Base-by-base conservation (phyloP, 805 yeast species). In the Cyberlindnera amylophila region DNA sequence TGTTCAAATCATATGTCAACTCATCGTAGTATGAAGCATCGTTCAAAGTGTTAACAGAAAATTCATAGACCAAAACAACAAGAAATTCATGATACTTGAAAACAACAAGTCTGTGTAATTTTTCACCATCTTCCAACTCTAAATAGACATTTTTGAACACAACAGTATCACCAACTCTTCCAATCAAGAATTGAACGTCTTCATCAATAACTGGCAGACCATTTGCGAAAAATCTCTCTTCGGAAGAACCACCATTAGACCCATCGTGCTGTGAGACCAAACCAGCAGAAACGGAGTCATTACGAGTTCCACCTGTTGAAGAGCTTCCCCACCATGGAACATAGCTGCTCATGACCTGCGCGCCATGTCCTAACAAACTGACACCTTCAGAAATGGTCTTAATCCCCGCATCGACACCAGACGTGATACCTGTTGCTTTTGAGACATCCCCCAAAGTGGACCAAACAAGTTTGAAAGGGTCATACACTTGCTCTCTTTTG, bases 401-500 rank as follows among this genome's bases (percentile, higher is more conserved):
- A 15, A 47, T 41, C 1, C 51, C 36, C 1, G 52, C 47, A 38
- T 47, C 50, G 6, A 54, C 51, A 8, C 61, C 53, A 7, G 50
- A 46, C 9, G 49, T 50, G 4, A 57, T 42, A 4, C 60, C 57
- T 7, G 55, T 44, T 1, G 52, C 50, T n/a, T 40, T 42, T 3
- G 58, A 51, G 9, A 58, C 53, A 32, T 54, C 59, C n/a, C 49
- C 47, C 4, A 57, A 26, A 0, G 61, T 53, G 4, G 48, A 39
- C 39, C 45, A 46, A 7, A 52, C 50, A 12, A 55, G n/a, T 35
- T 50, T 52, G 44, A 58, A 57, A 7, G 62, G 62, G 34, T 58
- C 60, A 53, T 58, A 39, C 47, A 53, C 19, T 18, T 23, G 24
- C 18, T 38, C 40, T 13, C 18, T 21, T 9, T 21, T 16, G 8